Evolutionary conservation across 2,329 filamentous ascomycete species (phyloP).

Genomic region (Anthostomella pinea): DNA sequence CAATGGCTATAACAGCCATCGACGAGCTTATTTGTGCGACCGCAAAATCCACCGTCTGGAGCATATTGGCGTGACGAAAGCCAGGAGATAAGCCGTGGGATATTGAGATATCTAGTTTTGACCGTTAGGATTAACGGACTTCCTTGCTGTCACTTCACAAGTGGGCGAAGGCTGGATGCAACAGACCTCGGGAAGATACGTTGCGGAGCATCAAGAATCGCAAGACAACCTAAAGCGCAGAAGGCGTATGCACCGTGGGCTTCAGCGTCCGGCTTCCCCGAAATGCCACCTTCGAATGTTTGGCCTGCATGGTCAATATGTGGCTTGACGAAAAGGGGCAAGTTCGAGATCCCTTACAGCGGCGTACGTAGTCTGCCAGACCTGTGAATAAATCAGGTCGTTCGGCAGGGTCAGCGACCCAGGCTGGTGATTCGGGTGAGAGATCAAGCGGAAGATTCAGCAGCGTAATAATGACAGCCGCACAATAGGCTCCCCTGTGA

Average conservation of each 20-base stretch:
- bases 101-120: slow-evolving; percentile 64
- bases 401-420: slow-evolving; percentile 59
- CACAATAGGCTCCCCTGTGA: slow-evolving; percentile 83
- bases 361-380: slow-evolving; percentile 74
- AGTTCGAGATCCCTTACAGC: slow-evolving; percentile 58
- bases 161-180: slow-evolving; percentile 28
- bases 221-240: slow-evolving; percentile 84
- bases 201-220: slow-evolving; percentile 78
- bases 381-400: slow-evolving; percentile 65
- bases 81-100: slow-evolving; percentile 78
- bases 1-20: slow-evolving; percentile 99
- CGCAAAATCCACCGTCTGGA: slow-evolving; percentile 89
- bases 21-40: slow-evolving; percentile 94
- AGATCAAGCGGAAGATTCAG: slow-evolving; percentile 80
- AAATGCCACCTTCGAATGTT: slow-evolving; percentile 93
- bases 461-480: slow-evolving; percentile 77
- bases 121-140: slow-evolving; percentile 19
- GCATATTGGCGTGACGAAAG: slow-evolving; percentile 84
- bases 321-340: slow-evolving; percentile 8
- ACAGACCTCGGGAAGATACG: slow-evolving; percentile 69
- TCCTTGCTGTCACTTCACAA: slow-evolving; percentile 34
- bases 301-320: slow-evolving; percentile 58
- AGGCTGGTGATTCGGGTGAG: slow-evolving; percentile 67
- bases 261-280: slow-evolving; percentile 79
- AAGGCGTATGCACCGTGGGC: slow-evolving; percentile 97